Base-by-base conservation (phyloP, 1,284 basidiomycete species). In the Psilocybe mexicana region DNA sequence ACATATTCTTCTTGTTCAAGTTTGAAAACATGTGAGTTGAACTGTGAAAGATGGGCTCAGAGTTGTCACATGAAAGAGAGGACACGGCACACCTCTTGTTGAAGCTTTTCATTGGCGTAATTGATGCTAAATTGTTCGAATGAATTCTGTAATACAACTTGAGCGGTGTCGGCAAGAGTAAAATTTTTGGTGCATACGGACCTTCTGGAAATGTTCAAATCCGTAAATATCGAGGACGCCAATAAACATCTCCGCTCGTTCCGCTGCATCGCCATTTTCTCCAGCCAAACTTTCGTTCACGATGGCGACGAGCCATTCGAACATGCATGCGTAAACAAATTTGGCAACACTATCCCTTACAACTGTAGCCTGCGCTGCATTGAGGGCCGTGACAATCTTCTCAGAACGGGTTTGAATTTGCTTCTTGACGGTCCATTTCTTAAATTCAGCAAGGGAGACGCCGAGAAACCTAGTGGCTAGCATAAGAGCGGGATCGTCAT, bases 71-170 rank as follows among this genome's bases (percentile, higher is more conserved):
- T 28, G 23, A 28, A 52, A 51, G 26, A 47, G 38, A 35, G 56
- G 18, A 43, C 26, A 6, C 47, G 18, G 35, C 86, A 67, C 65
- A 92, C 93, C 84, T 96, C 93, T 72, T 97, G 95, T 67, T 97
- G 95, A 35, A 97, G 74, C 72, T 99, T 98, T 76, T 99, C 97
- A 69, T 99, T 99, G 46, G 97, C 97, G 73, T 98, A 99, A 73
- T 99, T 99, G 80, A 99, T 99, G 74, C 96, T 98, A 77, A 99
- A 99, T 77, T 99, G 97, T 74, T 99, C 97, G 71, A 98, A 99
- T 8, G 94, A 97, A 75, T 98, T 98, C 90, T 91, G 64, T 25
- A 35, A 46, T 45, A 52, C 14, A 12, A 38, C n/a, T 42, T 61
- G 46, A 60, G 49, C 60, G 60, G 30, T 54, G 42, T 33, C 24